Evolutionary conservation across 2,329 filamentous ascomycete genomes (phyloP).

Genomic region (Aspergillus sp.): DNA sequence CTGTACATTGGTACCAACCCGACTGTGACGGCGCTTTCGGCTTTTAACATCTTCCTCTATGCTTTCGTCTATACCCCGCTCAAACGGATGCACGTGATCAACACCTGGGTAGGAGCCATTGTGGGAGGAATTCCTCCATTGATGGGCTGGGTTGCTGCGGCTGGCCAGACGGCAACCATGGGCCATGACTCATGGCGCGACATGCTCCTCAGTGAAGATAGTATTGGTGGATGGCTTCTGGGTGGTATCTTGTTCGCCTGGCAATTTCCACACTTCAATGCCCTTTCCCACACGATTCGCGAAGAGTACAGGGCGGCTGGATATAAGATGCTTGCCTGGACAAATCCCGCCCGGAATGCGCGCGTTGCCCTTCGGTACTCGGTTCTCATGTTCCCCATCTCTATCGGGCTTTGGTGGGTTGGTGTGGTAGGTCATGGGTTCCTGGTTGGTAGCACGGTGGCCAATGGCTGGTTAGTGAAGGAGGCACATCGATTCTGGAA

Average conservation of each 20-base stretch:
- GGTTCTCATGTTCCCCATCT: slow-evolving; percentile 77
- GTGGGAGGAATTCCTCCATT: slow-evolving; percentile 90
- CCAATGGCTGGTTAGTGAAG: slow-evolving; percentile 78
- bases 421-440: slow-evolving; percentile 84
- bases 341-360: slow-evolving; percentile 75
- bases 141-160: slow-evolving; percentile 97
- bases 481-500: slow-evolving; percentile 79
- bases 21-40: slow-evolving; percentile 79
- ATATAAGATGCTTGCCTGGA: slow-evolving; percentile 72
- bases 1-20: slow-evolving; percentile 90
- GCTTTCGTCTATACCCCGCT: slow-evolving; percentile 88
- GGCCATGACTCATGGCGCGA: slow-evolving; percentile 69
- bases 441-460: slow-evolving; percentile 67
- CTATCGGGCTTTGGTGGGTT: slow-evolving; percentile 67
- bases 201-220: slow-evolving; percentile 63
- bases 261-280: slow-evolving; percentile 99
- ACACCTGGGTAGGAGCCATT: slow-evolving; percentile 91
- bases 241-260: slow-evolving; percentile 81
- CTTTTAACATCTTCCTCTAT: slow-evolving; percentile 79
- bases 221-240: slow-evolving; percentile 78
- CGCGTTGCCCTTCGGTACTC: slow-evolving; percentile 86
- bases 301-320: slow-evolving; percentile 74
- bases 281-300: slow-evolving; percentile 78
- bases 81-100: slow-evolving; percentile 77
- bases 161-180: slow-evolving; percentile 71